Percentiles rank a stretch among this genome's conserved stretches.
Conservation (phyloP, 2,329 filamentous ascomycete species). For the Volutella citrinella region DNA sequence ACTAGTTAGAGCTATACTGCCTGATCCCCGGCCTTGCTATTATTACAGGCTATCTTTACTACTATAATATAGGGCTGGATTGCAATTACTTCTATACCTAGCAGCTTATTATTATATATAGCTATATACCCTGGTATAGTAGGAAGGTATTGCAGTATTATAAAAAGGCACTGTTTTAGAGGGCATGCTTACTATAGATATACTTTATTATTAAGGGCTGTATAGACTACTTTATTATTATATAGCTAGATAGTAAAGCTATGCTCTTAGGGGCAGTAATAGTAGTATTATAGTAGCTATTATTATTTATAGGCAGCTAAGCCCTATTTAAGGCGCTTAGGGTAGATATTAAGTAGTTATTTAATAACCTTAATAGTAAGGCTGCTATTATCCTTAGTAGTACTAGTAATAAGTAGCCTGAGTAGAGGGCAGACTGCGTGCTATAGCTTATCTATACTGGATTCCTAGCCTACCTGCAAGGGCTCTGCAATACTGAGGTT, state of each 20-base stretch:
- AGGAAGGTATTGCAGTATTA: not conserved
- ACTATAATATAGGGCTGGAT: not conserved
- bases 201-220: not conserved
- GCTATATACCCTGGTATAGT: not conserved
- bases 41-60: not conserved
- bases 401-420: too few relatives aligned
- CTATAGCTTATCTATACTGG: constrained; percentile 3
- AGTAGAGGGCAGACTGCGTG: not conserved
- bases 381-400: not conserved
- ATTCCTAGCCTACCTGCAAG: too few relatives aligned
- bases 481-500: too few relatives aligned
- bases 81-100: not conserved
- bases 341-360: constrained; percentile 1
- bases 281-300: too few relatives aligned
- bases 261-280: too few relatives aligned
- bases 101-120: not conserved
- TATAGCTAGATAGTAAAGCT: too few relatives aligned
- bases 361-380: constrained; percentile 2
- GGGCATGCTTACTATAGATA: not conserved
- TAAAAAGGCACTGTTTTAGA: too few relatives aligned
- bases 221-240: not conserved
- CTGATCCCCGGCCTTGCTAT: not conserved
- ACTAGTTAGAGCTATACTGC: too few relatives aligned
- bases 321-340: not conserved
- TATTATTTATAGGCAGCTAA: not conserved